phyloP scores from a whole-genome alignment of 495 filamentous ascomycete species.

The Trichoderma gamsii region DNA sequence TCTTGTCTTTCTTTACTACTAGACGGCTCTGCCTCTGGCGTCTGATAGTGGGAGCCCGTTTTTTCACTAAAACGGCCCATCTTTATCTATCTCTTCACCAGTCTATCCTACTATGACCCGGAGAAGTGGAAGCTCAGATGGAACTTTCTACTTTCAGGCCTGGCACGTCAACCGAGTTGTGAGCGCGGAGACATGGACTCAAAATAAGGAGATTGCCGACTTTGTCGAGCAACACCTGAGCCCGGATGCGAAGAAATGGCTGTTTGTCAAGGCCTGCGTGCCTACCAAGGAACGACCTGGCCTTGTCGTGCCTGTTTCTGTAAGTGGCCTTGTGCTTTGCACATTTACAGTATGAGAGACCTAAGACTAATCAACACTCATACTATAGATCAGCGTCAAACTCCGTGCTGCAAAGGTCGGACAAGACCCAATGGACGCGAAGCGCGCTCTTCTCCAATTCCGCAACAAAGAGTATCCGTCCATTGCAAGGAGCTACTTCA shows the following conservation, averaged over 20 bases:
- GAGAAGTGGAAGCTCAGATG: neutral
- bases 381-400: constrained; percentile 1
- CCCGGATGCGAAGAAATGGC: neutral
- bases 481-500: neutral
- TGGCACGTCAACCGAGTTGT: neutral
- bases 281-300: constrained; percentile 4
- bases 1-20: neutral
- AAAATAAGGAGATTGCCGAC: constrained; percentile 4
- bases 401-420: neutral
- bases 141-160: constrained; percentile 12
- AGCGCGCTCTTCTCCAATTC: neutral
- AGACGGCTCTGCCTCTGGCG: neutral
- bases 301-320: neutral
- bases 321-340: neutral
- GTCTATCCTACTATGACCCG: constrained; percentile 9
- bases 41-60: neutral
- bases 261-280: constrained; percentile 7
- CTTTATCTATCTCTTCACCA: neutral
- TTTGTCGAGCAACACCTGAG: constrained; percentile 5
- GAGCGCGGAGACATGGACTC: neutral
- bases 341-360: neutral
- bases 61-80: neutral
- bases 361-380: neutral
- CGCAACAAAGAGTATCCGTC: neutral
- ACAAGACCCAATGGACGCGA: neutral